Conservation (phyloP, 2,329 filamentous ascomycete species). For the Aspergillus latus region DNA sequence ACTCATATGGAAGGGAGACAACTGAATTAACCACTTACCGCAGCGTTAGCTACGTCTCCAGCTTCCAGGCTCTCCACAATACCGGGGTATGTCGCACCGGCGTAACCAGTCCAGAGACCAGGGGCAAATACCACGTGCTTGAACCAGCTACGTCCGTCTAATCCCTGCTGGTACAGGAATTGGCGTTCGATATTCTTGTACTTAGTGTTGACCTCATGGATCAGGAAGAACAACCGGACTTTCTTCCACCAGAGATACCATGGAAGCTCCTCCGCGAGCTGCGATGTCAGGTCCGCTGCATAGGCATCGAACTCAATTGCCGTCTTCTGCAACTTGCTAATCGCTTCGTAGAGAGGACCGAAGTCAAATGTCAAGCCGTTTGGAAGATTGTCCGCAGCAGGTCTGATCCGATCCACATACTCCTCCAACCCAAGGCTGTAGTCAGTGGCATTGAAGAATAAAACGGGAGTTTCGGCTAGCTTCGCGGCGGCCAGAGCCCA, state of each 20-base stretch:
- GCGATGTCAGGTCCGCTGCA: slow-evolving; percentile 47
- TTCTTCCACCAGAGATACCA: slow-evolving; percentile 78
- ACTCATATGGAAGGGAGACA: background rate
- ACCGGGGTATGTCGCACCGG: slow-evolving; percentile 68
- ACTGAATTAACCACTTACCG: slow-evolving; percentile 47
- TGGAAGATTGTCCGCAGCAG: slow-evolving; percentile 27
- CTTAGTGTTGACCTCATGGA: slow-evolving; percentile 70
- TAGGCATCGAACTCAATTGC: slow-evolving; percentile 54
- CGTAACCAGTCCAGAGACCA: slow-evolving; percentile 86
- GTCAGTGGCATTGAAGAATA: slow-evolving; percentile 64
- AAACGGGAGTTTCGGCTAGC: slow-evolving; percentile 61
- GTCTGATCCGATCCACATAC: slow-evolving; percentile 42
- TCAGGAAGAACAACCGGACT: slow-evolving; percentile 61
- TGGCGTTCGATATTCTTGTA: slow-evolving; percentile 82
- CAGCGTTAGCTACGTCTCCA: slow-evolving; percentile 45
- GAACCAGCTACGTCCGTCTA: slow-evolving; percentile 83
- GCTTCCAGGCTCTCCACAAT: slow-evolving; percentile 63
- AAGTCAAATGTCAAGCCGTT: slow-evolving; percentile 41
- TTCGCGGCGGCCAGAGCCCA: slow-evolving; percentile 62
- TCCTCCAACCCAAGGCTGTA: slow-evolving; percentile 59
- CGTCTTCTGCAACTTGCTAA: slow-evolving; percentile 50
- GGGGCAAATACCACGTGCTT: slow-evolving; percentile 95
- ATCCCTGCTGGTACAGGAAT: slow-evolving; percentile 72
- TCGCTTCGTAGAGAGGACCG: slow-evolving; percentile 49
- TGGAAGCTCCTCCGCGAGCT: slow-evolving; percentile 59